Evolutionary conservation across 108 stramenopile genomes (phyloP).

Genomic region (Schizochytrium sp.): DNA sequence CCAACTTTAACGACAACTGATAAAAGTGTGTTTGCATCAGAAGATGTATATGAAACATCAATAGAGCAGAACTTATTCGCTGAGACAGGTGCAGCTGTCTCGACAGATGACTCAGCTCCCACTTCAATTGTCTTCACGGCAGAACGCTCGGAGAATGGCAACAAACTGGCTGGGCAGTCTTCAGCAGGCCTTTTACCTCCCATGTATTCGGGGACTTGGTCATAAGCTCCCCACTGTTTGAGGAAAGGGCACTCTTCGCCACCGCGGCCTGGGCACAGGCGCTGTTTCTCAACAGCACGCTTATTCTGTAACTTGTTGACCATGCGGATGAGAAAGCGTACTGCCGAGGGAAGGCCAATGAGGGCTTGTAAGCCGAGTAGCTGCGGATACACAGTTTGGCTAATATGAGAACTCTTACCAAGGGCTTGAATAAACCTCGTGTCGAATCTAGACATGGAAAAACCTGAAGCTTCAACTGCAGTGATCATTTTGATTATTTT

Average conservation of each 20-base stretch:
- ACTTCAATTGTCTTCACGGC: not conserved
- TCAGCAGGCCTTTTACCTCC: conserved; percentile 8
- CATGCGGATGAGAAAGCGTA: conserved; percentile 39
- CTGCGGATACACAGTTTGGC: conserved; percentile 2
- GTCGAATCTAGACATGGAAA: conserved; percentile 49
- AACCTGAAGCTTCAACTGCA: conserved; percentile 1
- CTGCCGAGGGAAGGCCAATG: not conserved
- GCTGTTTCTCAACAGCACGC: not conserved
- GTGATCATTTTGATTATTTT: conserved; percentile 36
- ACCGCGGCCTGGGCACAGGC: not conserved
- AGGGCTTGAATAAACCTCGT: not conserved
- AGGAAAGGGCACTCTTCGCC: not conserved
- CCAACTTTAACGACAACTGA: not conserved
- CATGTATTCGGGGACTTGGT: not conserved
- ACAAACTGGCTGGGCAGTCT: not conserved
- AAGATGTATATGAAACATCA: not conserved
- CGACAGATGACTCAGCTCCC: not conserved
- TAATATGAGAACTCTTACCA: conserved; percentile 39
- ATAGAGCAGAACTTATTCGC: not conserved
- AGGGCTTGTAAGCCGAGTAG: not conserved
- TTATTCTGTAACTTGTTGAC: conserved; percentile 30
- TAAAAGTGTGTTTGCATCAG: not conserved
- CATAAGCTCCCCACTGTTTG: not conserved
- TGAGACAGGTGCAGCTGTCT: not conserved
- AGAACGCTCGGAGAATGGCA: not conserved